phyloP scores from a whole-genome alignment of 2,329 filamentous ascomycete genomes.

The Colletotrichum viniferum region DNA sequence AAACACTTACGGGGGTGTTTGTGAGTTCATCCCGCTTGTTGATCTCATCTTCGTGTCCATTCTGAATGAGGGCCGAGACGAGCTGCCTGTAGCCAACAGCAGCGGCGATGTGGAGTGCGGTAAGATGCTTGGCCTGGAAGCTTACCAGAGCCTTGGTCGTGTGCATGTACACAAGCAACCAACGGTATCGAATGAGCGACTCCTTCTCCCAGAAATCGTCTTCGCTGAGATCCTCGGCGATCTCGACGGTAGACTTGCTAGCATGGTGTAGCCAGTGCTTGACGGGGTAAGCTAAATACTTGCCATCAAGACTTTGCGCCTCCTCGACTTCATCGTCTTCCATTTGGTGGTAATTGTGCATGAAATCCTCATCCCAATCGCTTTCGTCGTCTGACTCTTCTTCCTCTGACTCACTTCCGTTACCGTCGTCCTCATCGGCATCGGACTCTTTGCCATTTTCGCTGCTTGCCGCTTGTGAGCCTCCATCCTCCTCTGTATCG shows the following conservation, averaged over 20 bases:
- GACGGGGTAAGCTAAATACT: conserved; percentile 39
- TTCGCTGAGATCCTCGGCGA: conserved; percentile 45
- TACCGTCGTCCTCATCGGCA: not conserved
- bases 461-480: not conserved
- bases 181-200: conserved; percentile 39
- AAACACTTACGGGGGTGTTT: conserved; percentile 37
- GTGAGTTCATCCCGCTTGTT: conserved; percentile 30
- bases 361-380: conserved; percentile 10
- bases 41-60: conserved; percentile 39
- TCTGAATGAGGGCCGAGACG: conserved; percentile 40
- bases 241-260: conserved; percentile 43
- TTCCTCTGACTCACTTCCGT: not conserved
- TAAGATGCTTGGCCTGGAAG: conserved; percentile 33
- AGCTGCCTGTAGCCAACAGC: conserved; percentile 42
- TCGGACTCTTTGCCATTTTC: not conserved
- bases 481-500: not conserved
- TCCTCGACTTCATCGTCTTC: conserved; percentile 30
- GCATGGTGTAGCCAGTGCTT: conserved; percentile 47
- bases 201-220: conserved; percentile 41
- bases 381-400: conserved; percentile 8
- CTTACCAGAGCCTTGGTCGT: conserved; percentile 33
- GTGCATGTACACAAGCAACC: conserved; percentile 39
- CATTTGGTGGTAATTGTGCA: conserved; percentile 23
- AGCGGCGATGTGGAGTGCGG: conserved; percentile 42
- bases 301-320: conserved; percentile 27